Base-by-base conservation (phyloP, 108 stramenopile genomes). In the Aurantiochytrium sp. region DNA sequence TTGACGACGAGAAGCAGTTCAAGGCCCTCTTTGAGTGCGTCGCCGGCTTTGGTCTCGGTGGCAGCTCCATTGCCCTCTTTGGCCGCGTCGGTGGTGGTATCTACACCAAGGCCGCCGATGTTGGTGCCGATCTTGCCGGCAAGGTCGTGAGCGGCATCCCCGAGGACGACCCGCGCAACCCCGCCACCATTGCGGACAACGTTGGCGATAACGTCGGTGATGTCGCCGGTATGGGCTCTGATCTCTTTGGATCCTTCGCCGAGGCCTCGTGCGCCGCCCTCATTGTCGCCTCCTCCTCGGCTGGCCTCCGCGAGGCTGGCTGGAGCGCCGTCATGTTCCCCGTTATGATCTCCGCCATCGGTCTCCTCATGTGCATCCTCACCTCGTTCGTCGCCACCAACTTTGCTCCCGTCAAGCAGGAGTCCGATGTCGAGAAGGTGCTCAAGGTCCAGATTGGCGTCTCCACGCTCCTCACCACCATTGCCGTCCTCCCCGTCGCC, bases 71-170 rank as follows among this genome's bases (percentile, higher is more conserved):
- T 95, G 98, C 98, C 92, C 97, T 99, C 97, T 99, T 99, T 91
- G 98, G 97, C 69, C 98, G 98, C 94, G 98, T 99, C 60, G 98
- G 98, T 42, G 98, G 98, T 55, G 98, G 98, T 89, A 98, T 99
- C 93, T 99, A 98, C 95, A 99, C 98, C 93, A 98, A 98, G 96
- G 98, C 98, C 59, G 98, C 98, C 69, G 98, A 99, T 93, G 98
- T 99, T 6, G 98, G 98, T 44, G 98, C 98, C 55, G 98, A 99
- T 95, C 95, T 99, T 53, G 98, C 98, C 44, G 98, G 98, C 91
- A 99, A 99, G 95, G 98, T 99, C 87, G 97, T 98, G 58, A 96
- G 97, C 91, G 98, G 97, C 73, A 98, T 99, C 88, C 98, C 98
- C 57, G 98, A 99, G 94, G 98, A 99, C 89, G 98, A 99, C 96